A percentile compares a stretch with the other conserved stretches of the same genome.
Conservation (phyloP, 192 early-diverging fungal genomes). For the Spizellomyces sp. region DNA sequence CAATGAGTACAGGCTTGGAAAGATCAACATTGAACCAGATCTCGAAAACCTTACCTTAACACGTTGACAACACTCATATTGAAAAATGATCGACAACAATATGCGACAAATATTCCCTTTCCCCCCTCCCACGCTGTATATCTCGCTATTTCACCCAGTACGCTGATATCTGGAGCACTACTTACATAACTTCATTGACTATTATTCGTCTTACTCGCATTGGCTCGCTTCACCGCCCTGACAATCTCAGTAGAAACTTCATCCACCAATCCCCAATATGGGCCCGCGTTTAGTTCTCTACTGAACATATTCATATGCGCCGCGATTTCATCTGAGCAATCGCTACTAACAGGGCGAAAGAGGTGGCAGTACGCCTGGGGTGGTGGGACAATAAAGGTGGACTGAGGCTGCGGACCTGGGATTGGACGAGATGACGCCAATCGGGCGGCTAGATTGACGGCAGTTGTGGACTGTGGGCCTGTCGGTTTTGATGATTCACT, state of each 20-base stretch:
- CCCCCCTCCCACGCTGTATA: no score
- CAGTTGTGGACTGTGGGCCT: background rate
- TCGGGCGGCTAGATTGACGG: background rate
- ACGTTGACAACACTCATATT: no score
- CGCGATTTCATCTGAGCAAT: slow-evolving; percentile 37
- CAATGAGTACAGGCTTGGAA: no score
- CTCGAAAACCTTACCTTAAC: no score
- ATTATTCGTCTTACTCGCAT: background rate
- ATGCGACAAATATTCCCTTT: no score
- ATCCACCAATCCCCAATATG: slow-evolving; percentile 41
- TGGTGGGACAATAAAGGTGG: slow-evolving; percentile 32
- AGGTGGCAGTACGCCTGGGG: slow-evolving; percentile 24
- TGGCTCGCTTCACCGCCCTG: slow-evolving; percentile 6
- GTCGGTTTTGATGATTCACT: background rate
- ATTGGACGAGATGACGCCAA: no score
- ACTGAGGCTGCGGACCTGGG: no score
- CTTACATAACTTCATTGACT: no score
- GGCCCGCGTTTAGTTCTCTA: slow-evolving; percentile 25
- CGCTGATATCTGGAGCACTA: no score
- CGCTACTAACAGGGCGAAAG: slow-evolving; percentile 24
- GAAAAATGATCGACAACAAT: no score
- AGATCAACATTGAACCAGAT: no score
- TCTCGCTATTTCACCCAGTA: no score
- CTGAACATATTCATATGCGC: slow-evolving; percentile 48
- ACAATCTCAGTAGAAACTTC: slow-evolving; percentile 26